Conservation (phyloP, 106 monocot species). For the Phalaenopsis aphrodite region DNA sequence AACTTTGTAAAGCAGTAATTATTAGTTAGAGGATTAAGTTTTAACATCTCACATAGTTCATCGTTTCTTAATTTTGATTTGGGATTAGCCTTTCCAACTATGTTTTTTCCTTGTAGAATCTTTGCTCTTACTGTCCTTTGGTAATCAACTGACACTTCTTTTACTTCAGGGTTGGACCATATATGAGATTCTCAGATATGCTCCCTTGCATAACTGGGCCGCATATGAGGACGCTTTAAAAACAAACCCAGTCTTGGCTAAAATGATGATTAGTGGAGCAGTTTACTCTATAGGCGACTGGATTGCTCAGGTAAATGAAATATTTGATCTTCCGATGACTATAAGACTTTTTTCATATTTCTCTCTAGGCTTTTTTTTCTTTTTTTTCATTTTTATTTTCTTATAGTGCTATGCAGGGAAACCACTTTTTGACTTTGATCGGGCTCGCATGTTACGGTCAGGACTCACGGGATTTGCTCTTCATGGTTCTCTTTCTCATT, state of each 20-base stretch:
- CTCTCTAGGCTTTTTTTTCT: background rate
- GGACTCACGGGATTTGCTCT: constrained; percentile 84
- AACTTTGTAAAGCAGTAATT: no score
- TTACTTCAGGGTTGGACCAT: constrained; percentile 80
- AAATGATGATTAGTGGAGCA: constrained; percentile 97
- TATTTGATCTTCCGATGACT: background rate
- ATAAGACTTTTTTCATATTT: background rate
- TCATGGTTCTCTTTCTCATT: constrained; percentile 96
- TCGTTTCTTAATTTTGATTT: background rate
- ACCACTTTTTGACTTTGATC: constrained; percentile 91
- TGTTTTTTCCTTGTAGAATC: background rate
- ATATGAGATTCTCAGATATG: constrained; percentile 86
- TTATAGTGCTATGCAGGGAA: constrained; percentile 96
- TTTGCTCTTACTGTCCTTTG: background rate
- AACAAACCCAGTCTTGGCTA: constrained; percentile 86
- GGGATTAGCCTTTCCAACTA: background rate
- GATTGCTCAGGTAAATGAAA: constrained; percentile 81
- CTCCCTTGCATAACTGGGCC: constrained; percentile 87
- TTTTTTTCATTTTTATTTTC: background rate
- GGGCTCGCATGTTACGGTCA: constrained; percentile 80
- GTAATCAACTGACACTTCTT: background rate
- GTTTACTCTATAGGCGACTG: constrained; percentile 94
- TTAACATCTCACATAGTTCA: no score
- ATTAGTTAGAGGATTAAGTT: no score
- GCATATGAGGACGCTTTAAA: constrained; percentile 94